Percentiles rank a stretch among this genome's conserved stretches.
These are phyloP conservation scores for Amylocystis lapponica DNA, from an alignment of 768 basidiomycete species.

Conservation along the genomic window DNA sequence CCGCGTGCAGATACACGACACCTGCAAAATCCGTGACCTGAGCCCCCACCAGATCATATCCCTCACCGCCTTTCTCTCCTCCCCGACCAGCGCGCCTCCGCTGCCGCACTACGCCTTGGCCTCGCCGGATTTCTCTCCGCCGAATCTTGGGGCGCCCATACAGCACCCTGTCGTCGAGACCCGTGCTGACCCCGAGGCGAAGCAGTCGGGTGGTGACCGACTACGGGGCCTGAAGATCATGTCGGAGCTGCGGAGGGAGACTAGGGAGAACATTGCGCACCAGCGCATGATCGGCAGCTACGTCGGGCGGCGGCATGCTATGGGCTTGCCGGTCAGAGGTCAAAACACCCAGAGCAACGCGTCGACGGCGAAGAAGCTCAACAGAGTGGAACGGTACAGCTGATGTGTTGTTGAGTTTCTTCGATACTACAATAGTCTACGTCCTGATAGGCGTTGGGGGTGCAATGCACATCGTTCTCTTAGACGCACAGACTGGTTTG, in stretches of 20 bases:
- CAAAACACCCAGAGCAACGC: slow-evolving; percentile 92
- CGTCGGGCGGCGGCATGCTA: slow-evolving; percentile 88
- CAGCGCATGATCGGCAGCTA: slow-evolving; percentile 93
- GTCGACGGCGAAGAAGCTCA: slow-evolving; percentile 85
- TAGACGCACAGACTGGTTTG: not conserved
- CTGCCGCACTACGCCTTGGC: slow-evolving; percentile 68
- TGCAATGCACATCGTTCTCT: not conserved
- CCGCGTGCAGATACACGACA: slow-evolving; percentile 87
- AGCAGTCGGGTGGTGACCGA: slow-evolving; percentile 41
- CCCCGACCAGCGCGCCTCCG: slow-evolving; percentile 69
- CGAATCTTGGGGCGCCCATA: slow-evolving; percentile 32
- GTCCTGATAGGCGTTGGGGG: not conserved
- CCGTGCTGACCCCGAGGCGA: slow-evolving; percentile 1
- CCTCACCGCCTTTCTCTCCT: slow-evolving; percentile 91
- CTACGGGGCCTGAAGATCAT: slow-evolving; percentile 79
- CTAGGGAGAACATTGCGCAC: slow-evolving; percentile 90
- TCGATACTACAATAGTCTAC: not conserved
- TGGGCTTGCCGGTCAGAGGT: slow-evolving; percentile 90
- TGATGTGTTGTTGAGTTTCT: slow-evolving; percentile 12
- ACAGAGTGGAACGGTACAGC: slow-evolving; percentile 65
- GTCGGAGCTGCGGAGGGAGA: slow-evolving; percentile 73
- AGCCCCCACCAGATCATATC: slow-evolving; percentile 84
- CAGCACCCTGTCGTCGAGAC: slow-evolving; percentile 24
- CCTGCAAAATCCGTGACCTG: slow-evolving; percentile 73
- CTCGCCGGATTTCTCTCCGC: slow-evolving; percentile 42